Base-by-base conservation (phyloP, 202 grass and related monocot species). In the Bolboschoenoplectus hybrid region DNA sequence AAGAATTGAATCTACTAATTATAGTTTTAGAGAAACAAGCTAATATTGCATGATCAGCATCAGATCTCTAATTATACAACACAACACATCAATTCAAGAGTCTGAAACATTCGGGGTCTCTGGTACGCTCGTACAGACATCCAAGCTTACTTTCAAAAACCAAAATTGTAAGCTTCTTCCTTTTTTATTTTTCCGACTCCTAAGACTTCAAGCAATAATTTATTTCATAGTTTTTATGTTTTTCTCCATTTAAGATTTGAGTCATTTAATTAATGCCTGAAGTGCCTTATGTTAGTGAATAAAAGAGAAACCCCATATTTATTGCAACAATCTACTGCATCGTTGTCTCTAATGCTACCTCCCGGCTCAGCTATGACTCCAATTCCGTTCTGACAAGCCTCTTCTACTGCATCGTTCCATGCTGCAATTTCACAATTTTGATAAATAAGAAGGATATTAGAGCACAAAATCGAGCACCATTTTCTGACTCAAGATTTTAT, bases 321-420 rank as follows among this genome's bases (percentile, higher is more conserved):
- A 67, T 98, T 87, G 79, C 96, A 98, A 84, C 96, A 98, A 9
- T 94, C 93, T 1, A 95, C 86, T 8, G 96, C 96, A 78, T 98
- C 96, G 65, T 76, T 78, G 82, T 98, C 96, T 85, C 93, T 89
- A 43, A 94, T 95, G 57, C 93, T 94, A 49, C 96, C 96, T 14
- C 96, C 90, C 1, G 96, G 96, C 82, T 98, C 86, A 0, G 90
- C 90, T 41, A 98, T 94, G 63, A 91, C 89, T 0, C 80, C 81
- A 41, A 98, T 55, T 14, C 93, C 91, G 0, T 91, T 87, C 80
- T 89, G 71, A 86, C 96, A 98, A 80, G 93, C 93, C 86, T 94
- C 93, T 81, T 98, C 93, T 34, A 96, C 91, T 0, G 96, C 96
- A 16, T 98, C 96, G 11, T 96, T 96, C 96, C 96, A 98, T 16